phyloP scores from a whole-genome alignment of 2,329 filamentous ascomycete species.

The Diaporthe amygdali region DNA sequence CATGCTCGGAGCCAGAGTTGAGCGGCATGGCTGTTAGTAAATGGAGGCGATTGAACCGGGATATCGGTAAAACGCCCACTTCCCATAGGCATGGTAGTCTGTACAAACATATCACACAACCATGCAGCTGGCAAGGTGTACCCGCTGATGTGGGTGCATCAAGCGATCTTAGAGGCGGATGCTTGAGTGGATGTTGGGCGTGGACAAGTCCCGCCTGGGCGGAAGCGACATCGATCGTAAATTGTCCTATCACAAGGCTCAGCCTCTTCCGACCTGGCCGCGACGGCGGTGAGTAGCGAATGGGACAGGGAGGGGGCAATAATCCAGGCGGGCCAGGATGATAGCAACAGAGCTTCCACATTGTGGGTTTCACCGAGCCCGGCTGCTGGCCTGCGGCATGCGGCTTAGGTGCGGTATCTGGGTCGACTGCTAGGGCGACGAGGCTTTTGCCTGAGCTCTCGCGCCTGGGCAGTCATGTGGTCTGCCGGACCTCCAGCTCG shows the following conservation, averaged over 20 bases:
- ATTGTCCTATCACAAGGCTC: slow-evolving; percentile 27
- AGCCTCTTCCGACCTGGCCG: slow-evolving; percentile 20
- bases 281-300: slow-evolving; percentile 22
- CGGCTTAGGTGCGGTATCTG: not conserved
- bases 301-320: not conserved
- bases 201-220: slow-evolving; percentile 12
- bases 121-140: not conserved
- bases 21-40: not conserved
- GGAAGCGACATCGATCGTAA: slow-evolving; percentile 23
- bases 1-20: not conserved
- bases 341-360: slow-evolving; percentile 7
- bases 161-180: not conserved
- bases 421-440: not conserved
- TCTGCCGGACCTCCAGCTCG: not conserved
- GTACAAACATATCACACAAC: not conserved
- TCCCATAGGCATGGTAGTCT: not conserved
- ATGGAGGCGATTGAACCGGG: not conserved
- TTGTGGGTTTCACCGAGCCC: slow-evolving; percentile 14
- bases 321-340: slow-evolving; percentile 11
- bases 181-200: not conserved
- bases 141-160: slow-evolving; percentile 4
- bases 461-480: not conserved
- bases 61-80: not conserved
- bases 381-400: slow-evolving; percentile 21
- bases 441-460: not conserved